Conservation (phyloP, 169 alveolate species). For the Eimeria zaria region DNA sequence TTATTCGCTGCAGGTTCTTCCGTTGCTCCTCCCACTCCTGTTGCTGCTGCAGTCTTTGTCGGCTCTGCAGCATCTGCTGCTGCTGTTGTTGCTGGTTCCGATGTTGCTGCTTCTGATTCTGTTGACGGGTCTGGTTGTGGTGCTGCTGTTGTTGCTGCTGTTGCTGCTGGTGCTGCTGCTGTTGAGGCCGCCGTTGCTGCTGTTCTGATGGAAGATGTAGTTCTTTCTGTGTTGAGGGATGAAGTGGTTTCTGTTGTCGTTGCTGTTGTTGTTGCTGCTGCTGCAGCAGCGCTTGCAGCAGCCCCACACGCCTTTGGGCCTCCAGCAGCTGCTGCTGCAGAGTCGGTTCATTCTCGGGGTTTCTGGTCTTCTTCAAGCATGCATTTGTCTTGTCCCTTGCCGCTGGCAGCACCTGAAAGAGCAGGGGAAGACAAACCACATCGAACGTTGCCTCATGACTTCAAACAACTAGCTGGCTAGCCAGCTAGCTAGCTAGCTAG, state of each 20-base stretch:
- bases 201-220: not conserved
- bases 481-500: constrained; percentile 30
- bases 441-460: not conserved
- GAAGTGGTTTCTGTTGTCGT: not conserved
- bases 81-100: constrained; percentile 43
- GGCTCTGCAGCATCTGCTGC: not conserved
- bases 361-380: not conserved
- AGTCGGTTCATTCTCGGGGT: not conserved
- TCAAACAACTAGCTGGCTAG: not conserved
- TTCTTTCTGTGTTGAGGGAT: not conserved
- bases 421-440: not conserved
- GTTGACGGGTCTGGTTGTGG: not conserved
- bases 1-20: not conserved
- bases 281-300: constrained; percentile 18
- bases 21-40: too few relatives aligned
- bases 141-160: not conserved
- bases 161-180: constrained; percentile 13
- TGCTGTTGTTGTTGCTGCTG: constrained; percentile 31
- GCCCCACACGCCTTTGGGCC: constrained; percentile 7
- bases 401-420: not conserved
- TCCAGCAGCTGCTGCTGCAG: constrained; percentile 28
- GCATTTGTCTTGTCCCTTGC: not conserved
- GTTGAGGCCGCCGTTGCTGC: not conserved
- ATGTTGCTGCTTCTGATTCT: constrained; percentile 11
- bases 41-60: not conserved